Conservation (phyloP, 352 stramenopile species). For the Nothophytophthora sp. region DNA sequence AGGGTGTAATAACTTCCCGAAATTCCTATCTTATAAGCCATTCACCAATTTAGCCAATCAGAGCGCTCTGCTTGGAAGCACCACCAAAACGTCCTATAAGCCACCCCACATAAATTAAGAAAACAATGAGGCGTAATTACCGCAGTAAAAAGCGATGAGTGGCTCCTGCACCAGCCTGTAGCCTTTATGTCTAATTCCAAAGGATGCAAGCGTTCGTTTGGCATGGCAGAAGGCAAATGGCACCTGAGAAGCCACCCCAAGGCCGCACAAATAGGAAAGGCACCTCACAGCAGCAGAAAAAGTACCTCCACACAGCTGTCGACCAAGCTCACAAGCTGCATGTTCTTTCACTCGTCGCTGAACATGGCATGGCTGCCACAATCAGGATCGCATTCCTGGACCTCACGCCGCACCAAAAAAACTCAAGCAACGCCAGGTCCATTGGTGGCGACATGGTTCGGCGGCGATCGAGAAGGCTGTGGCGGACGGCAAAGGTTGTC, state of each 20-base stretch:
- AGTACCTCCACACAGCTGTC: neutral
- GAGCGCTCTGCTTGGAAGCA: too few relatives aligned
- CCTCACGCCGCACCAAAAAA: neutral
- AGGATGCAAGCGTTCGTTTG: too few relatives aligned
- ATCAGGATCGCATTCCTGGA: neutral
- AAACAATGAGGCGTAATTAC: too few relatives aligned
- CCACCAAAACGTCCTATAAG: too few relatives aligned
- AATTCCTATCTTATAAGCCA: too few relatives aligned
- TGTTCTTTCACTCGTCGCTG: neutral
- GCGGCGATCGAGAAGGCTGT: neutral
- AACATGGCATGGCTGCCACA: neutral
- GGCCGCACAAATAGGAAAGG: neutral
- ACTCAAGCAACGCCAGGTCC: neutral
- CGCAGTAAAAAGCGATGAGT: too few relatives aligned
- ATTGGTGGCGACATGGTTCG: neutral
- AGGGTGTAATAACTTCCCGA: too few relatives aligned
- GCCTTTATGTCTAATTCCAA: too few relatives aligned
- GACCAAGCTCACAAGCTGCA: neutral
- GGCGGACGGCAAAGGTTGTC: neutral
- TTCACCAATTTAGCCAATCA: too few relatives aligned
- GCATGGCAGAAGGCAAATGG: too few relatives aligned
- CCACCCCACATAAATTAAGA: too few relatives aligned
- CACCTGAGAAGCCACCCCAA: neutral
- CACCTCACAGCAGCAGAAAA: neutral
- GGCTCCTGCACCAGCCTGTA: too few relatives aligned